Evolutionary conservation across 2,329 filamentous ascomycete genomes (phyloP), one percentile per base, ranked within the genome.

Genomic region (Pseudopyricularia javanii): DNA sequence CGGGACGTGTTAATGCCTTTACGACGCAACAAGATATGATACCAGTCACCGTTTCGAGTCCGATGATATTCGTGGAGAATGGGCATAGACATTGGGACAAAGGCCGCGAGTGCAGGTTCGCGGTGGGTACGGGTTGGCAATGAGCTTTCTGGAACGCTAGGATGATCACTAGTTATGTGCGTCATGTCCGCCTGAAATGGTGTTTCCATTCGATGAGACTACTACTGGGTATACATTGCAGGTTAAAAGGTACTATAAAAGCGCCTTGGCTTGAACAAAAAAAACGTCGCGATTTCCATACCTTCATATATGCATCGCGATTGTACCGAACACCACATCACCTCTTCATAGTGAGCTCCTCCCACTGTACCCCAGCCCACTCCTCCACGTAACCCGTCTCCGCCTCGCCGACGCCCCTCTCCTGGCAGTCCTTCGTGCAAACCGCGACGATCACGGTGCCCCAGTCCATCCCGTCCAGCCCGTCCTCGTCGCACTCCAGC

Each of bases 361-460:
- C 93, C 93, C 91, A 98, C 68, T 98, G 93, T 58, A 97, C 93
- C 7, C 91, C 93, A n/a, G 80, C 83, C 91, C 93, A 98, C 69
- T 98, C 93, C 72, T 97, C 93, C 17, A 90, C 62, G 68, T 94
- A 97, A 1, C 84, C 88, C 1, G 83, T 79, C 62, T 82, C 76
- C 0, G 82, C 86, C 34, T 76, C 72, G 12, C 68, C 67, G 7
- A 81, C 75, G 1, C 78, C 77, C 6, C 67, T 66, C 15, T 81
- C 79, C 61, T 77, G 74, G 64, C 93, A 97, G 66, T 97, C 88
- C 63, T 70, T 79, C 58, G 78, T 80, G 66, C 93, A 98, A 7
- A 94, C 89, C 0, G 82, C 90, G 35, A 97, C 73, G 54, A 98
- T 81, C 8, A 98, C 78, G 1, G 90, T 97, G 0, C 91, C 91